Base-by-base conservation (phyloP, 2,329 filamentous ascomycete species). In the Purpureocillium lavendulum region DNA sequence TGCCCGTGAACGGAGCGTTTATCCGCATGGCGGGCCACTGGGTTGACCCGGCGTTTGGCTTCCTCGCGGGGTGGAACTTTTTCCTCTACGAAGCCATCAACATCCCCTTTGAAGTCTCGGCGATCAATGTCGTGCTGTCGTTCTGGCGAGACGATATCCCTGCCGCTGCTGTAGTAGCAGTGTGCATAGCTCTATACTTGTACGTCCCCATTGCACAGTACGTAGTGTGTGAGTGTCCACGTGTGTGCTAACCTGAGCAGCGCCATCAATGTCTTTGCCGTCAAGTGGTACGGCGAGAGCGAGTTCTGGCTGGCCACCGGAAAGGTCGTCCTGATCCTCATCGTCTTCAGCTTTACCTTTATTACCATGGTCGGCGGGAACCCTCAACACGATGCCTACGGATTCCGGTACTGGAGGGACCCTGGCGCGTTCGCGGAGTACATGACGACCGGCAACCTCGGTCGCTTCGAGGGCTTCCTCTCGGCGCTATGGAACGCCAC, bases 281-380 rank as follows among this genome's bases (percentile, higher is more conserved):
- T 83, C 28, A 69, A 75, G 45, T 77, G 64, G 62, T 84, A 77
- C 49, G 80, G 81, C 44, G 80, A 84, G 54, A 73, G 80, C 9
- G 84, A 88, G 52, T 88, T 89, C 51, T 79, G 71, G 71, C 62
- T 78, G 3, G 70, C 73, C 4, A 61, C 59, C 28, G 77, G 77
- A 45, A 83, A 84, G 56, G 67, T 84, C 28, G 56, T 84, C 16
- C 66, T 84, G 35, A 82, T 82, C 48, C 63, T 80, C 41, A 75
- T 78, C 11, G 64, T 85, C 36, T 80, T 87, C 55, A 60, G 69
- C 50, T 87, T 82, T 60, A 87, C 84, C n/a, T 83, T 89, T 53
- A 70, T 89, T 49, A 80, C 77, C 35, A 87, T 87, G 80, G 67
- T 86, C 9, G 84, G 84, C 30, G 84, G 82, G 16, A 88, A 88